Percentiles rank a stretch among this genome's conserved stretches.
These are phyloP conservation scores for Kurtzmaniella fragi DNA, from an alignment of 805 yeast genomes.

Conservation along the genomic window DNA sequence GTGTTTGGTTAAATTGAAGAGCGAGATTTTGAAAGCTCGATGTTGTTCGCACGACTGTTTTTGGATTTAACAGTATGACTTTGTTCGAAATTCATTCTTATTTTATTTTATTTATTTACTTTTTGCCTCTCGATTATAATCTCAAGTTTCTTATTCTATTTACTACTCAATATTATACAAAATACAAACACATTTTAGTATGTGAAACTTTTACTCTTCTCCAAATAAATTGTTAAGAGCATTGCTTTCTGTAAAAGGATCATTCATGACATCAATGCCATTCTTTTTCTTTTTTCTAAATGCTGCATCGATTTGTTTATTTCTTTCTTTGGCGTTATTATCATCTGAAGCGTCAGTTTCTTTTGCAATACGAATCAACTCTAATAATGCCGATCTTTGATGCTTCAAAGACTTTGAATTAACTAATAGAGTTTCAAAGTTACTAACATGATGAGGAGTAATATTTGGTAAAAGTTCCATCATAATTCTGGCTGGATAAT, in stretches of 20 bases:
- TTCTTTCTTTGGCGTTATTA: conserved; percentile 41
- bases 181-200: background rate
- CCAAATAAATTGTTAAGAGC: conserved; percentile 59
- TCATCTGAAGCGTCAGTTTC: conserved; percentile 17
- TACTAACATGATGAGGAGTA: conserved; percentile 50
- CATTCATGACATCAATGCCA: conserved; percentile 55
- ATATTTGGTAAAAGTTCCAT: conserved; percentile 51
- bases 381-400: conserved; percentile 75
- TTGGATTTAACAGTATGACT: too few relatives aligned
- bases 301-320: conserved; percentile 50
- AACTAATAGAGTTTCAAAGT: conserved; percentile 59
- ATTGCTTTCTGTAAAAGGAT: conserved; percentile 67
- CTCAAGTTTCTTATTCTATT: background rate
- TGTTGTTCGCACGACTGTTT: too few relatives aligned
- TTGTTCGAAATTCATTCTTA: too few relatives aligned
- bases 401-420: conserved; percentile 68
- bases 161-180: background rate
- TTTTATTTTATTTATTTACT: background rate
- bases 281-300: conserved; percentile 42
- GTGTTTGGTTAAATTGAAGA: too few relatives aligned
- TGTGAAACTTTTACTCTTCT: conserved; percentile 22
- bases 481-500: conserved; percentile 60
- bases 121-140: background rate
- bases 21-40: too few relatives aligned
- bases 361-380: conserved; percentile 63